Evolutionary conservation across 345 rosid species (phyloP).

Genomic region (Cochlearia excelsa): DNA sequence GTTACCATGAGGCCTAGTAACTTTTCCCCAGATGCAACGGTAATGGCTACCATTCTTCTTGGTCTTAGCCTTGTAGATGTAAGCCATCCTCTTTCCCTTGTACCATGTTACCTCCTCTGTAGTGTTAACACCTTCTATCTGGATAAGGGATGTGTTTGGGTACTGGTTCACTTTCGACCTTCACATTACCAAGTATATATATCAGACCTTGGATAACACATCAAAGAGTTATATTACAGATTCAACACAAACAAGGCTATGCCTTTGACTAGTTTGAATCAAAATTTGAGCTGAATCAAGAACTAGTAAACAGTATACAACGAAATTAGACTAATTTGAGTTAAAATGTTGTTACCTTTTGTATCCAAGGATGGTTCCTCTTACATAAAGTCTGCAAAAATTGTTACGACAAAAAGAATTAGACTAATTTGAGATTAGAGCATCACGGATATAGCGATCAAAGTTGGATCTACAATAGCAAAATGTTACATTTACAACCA

Average conservation of each 20-base stretch:
- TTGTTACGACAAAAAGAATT: not conserved
- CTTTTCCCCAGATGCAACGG: constrained; percentile 69
- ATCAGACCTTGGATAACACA: no score
- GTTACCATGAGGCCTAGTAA: constrained; percentile 65
- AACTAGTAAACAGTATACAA: not conserved
- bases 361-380: constrained; percentile 43
- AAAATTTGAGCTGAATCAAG: not conserved
- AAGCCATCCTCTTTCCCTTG: constrained; percentile 51
- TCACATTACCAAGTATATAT: not conserved
- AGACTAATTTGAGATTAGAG: not conserved
- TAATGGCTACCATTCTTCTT: constrained; percentile 53
- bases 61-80: constrained; percentile 58
- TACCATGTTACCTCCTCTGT: constrained; percentile 55
- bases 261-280: not conserved
- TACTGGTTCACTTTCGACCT: constrained; percentile 79
- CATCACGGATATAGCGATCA: not conserved
- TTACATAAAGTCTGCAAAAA: constrained; percentile 40
- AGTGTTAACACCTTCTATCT: constrained; percentile 72
- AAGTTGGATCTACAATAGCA: not conserved
- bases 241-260: no score
- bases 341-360: constrained; percentile 30
- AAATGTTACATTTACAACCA: not conserved
- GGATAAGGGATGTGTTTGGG: constrained; percentile 58
- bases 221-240: no score
- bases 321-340: not conserved